Base-by-base conservation (phyloP, 768 basidiomycete genomes). In the Naematelia aurantialba region DNA sequence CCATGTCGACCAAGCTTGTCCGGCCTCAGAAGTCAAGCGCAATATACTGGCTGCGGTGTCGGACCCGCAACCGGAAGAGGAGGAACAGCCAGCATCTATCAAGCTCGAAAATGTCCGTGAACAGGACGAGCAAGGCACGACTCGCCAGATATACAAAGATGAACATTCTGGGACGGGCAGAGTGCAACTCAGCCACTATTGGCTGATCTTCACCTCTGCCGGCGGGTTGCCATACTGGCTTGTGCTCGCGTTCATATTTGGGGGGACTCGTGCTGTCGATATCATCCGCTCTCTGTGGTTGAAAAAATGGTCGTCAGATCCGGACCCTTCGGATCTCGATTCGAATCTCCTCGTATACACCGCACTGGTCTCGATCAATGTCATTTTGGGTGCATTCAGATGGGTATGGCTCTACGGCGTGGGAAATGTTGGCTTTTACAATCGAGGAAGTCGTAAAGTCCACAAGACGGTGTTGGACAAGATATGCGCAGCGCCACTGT, bases 321-420 rank as follows among this genome's bases (percentile, higher is more conserved):
- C 60, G 22, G 60, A 65, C n/a, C 45, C 56, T 5, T 39, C 51
- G 1, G 53, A 60, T 21, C 53, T 73, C 22, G 58, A 65, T 31
- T 59, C 63, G 34, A 67, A 71, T 54, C 63, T 77, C 19, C 3
- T 50, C 0, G 50, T 63, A 1, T 77, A 72, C 50, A 62, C 59
- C 1, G 34, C 52, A 4, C 24, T 68, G 22, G 59, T 65, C 8
- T 21, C 45, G 0, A 12, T 58, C 17, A 27, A 44, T 12, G 58
- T 61, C 34, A 1, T 65, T 19, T 10, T 67, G 2, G 63, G 63
- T 14, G 55, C 60, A 13, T 31, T 57, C 11, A 48, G 64, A 26
- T 76, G 75, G 75, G 52, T 75, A 11, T 75, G 73, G 73, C 66
- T 76, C 0, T 76, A 76, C 39, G 70, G 72, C 4, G 48, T 71